Conservation (phyloP, 2,329 filamentous ascomycete species). For the Botrytis deweyae region DNA sequence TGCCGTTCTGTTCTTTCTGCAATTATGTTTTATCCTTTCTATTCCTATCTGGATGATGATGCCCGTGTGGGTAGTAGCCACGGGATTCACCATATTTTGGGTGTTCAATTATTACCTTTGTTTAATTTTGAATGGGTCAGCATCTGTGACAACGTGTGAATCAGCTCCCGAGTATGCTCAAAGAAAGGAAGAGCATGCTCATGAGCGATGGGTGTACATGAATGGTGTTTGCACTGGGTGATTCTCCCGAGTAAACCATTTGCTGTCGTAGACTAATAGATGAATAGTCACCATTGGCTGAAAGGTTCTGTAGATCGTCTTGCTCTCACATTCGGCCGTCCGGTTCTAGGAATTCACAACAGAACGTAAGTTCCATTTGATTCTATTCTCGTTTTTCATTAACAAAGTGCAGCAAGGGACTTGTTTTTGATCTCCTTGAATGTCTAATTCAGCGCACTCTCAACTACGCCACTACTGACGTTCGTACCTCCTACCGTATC, state of each 20-base stretch:
- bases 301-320: slow-evolving; percentile 70
- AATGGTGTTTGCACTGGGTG: slow-evolving; percentile 69
- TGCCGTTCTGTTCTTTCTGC: slow-evolving; percentile 55
- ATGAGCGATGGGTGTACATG: slow-evolving; percentile 77
- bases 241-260: slow-evolving; percentile 33
- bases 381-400: not conserved
- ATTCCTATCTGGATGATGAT: slow-evolving; percentile 52
- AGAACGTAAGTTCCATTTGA: slow-evolving; percentile 49
- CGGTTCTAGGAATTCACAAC: slow-evolving; percentile 73
- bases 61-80: slow-evolving; percentile 49
- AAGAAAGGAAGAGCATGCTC: slow-evolving; percentile 46
- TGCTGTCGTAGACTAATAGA: slow-evolving; percentile 12
- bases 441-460: slow-evolving; percentile 76
- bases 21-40: slow-evolving; percentile 58
- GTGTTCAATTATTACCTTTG: slow-evolving; percentile 52
- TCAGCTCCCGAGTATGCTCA: slow-evolving; percentile 55
- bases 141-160: slow-evolving; percentile 44
- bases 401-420: slow-evolving; percentile 47
- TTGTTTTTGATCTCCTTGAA: slow-evolving; percentile 75
- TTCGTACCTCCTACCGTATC: slow-evolving; percentile 59
- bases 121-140: slow-evolving; percentile 52
- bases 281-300: slow-evolving; percentile 60
- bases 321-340: slow-evolving; percentile 69
- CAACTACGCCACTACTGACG: slow-evolving; percentile 67
- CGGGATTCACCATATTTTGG: slow-evolving; percentile 47